Conservation (phyloP, 495 filamentous ascomycete species). For the Podospora pseudopauciseta region DNA sequence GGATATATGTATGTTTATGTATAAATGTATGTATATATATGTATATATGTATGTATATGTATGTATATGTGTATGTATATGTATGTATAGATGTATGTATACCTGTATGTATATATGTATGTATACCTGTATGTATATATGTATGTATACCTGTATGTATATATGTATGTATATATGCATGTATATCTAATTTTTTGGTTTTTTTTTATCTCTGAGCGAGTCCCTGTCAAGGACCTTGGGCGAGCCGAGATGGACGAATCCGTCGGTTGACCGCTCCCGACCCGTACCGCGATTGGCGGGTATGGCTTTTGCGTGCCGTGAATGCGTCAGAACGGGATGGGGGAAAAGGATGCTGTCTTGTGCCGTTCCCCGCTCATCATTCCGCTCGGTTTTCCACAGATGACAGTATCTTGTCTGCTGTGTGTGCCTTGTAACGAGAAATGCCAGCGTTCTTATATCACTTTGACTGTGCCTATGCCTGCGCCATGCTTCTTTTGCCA, state of each 20-base stretch:
- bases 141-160: no score
- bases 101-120: no score
- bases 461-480: neutral
- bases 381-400: neutral
- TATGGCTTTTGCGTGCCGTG: neutral
- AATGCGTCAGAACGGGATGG: neutral
- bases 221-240: neutral
- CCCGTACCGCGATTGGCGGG: slow-evolving; percentile 9
- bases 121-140: no score
- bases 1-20: no score
- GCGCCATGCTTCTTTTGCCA: neutral
- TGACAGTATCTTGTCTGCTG: neutral
- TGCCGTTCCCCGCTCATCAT: neutral
- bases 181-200: no score
- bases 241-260: slow-evolving; percentile 1
- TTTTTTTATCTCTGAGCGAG: neutral
- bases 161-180: no score
- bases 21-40: no score
- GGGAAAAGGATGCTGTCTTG: neutral
- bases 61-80: no score
- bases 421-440: neutral
- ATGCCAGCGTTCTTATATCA: neutral
- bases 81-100: no score
- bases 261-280: slow-evolving; percentile 7
- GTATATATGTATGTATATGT: no score